phyloP scores from a whole-genome alignment of 2,329 filamentous ascomycete genomes.

The Trichoderma afroharzianum region DNA sequence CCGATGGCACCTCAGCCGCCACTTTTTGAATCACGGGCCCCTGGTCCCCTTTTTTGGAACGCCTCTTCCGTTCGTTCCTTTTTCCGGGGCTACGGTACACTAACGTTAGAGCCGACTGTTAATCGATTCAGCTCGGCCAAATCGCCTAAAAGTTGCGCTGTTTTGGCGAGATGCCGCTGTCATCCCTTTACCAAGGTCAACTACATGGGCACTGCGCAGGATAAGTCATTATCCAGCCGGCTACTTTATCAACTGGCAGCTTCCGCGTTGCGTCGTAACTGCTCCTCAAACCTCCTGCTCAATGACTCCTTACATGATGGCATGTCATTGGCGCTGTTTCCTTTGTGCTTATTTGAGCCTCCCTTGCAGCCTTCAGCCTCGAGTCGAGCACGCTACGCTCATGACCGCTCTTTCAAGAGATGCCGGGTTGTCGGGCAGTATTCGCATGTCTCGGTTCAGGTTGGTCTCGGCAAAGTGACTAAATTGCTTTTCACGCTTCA shows the following conservation, averaged over 20 bases:
- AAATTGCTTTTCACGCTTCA: neutral
- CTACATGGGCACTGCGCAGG: neutral
- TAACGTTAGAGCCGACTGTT: neutral
- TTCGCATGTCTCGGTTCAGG: neutral
- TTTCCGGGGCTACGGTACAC: neutral
- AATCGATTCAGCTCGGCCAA: neutral
- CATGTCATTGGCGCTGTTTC: neutral
- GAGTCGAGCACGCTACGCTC: neutral
- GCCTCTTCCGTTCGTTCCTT: neutral
- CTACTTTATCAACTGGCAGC: neutral
- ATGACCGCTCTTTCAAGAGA: neutral
- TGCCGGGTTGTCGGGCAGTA: neutral
- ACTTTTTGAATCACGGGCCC: neutral
- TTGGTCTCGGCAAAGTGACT: neutral
- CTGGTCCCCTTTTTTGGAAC: neutral
- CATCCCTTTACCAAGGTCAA: neutral
- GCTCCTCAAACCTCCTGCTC: neutral
- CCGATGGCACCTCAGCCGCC: constrained; percentile 7
- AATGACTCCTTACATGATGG: neutral
- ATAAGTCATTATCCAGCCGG: neutral
- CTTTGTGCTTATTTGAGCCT: neutral
- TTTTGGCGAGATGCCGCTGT: neutral
- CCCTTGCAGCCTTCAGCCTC: neutral
- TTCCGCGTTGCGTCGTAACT: neutral
- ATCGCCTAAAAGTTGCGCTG: neutral